Percentiles rank a stretch among this genome's conserved stretches.
Conservation (phyloP, 495 filamentous ascomycete species). For the Neurospora cerealis region DNA sequence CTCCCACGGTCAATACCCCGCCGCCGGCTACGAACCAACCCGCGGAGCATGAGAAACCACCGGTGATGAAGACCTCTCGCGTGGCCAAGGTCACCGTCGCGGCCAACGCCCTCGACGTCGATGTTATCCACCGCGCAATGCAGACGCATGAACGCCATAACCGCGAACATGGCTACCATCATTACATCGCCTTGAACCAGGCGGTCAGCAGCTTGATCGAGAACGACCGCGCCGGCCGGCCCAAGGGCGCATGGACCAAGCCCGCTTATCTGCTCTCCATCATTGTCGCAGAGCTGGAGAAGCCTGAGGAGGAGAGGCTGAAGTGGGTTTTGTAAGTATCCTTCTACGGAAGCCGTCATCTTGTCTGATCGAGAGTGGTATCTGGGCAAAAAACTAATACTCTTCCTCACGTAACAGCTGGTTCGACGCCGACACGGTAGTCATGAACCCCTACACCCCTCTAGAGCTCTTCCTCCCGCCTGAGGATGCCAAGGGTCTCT, state of each 20-base stretch:
- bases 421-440: constrained; percentile 42
- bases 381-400: background rate
- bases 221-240: constrained; percentile 10
- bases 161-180: constrained; percentile 13
- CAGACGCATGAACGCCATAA: constrained; percentile 15
- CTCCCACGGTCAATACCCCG: background rate
- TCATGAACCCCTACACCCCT: constrained; percentile 43
- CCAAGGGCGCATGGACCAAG: constrained; percentile 34
- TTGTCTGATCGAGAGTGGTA: background rate
- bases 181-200: constrained; percentile 14
- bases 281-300: constrained; percentile 38
- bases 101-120: constrained; percentile 14
- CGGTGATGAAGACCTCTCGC: background rate
- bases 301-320: constrained; percentile 35
- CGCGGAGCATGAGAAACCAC: background rate
- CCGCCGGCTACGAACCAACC: background rate
- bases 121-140: constrained; percentile 15
- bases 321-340: constrained; percentile 40
- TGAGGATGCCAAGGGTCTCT: constrained; percentile 16
- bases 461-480: constrained; percentile 44
- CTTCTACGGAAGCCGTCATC: background rate
- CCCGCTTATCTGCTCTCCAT: constrained; percentile 38
- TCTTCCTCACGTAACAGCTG: constrained; percentile 22
- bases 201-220: constrained; percentile 17
- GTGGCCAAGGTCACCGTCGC: constrained; percentile 18